phyloP scores from a whole-genome alignment of 306 rosid genomes.

The Vigna mungo region DNA sequence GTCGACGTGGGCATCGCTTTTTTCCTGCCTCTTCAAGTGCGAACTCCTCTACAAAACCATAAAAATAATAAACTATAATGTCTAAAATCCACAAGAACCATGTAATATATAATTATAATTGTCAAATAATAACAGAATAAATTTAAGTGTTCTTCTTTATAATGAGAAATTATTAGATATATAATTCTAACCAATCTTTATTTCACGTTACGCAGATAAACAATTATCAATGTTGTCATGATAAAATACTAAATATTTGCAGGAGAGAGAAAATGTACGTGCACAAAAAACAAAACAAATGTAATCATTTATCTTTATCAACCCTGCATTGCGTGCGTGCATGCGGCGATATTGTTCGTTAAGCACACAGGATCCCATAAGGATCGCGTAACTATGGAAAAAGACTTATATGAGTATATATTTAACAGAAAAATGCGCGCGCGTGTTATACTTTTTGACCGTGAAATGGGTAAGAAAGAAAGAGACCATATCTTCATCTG shows the following conservation, averaged over 20 bases:
- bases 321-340: constrained; percentile 34
- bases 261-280: neutral
- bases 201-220: neutral
- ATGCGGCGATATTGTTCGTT: constrained; percentile 18
- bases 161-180: too few relatives aligned
- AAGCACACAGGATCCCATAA: constrained; percentile 35
- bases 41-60: constrained; percentile 48
- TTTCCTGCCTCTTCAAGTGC: constrained; percentile 51
- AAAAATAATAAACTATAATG: neutral
- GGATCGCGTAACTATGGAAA: constrained; percentile 24
- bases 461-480: constrained; percentile 38
- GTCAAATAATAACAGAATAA: neutral
- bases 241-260: neutral
- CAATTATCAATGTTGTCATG: neutral
- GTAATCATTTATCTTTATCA: constrained; percentile 32
- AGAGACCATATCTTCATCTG: constrained; percentile 43
- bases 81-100: neutral
- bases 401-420: neutral
- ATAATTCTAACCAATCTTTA: too few relatives aligned
- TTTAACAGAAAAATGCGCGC: constrained; percentile 16
- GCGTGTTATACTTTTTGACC: constrained; percentile 24
- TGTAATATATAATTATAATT: neutral
- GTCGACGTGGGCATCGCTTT: constrained; percentile 35
- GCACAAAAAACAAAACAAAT: neutral
- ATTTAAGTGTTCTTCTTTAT: neutral